Base-by-base conservation (phyloP, 352 stramenopile species). In the Aphanomyces stellatus region DNA sequence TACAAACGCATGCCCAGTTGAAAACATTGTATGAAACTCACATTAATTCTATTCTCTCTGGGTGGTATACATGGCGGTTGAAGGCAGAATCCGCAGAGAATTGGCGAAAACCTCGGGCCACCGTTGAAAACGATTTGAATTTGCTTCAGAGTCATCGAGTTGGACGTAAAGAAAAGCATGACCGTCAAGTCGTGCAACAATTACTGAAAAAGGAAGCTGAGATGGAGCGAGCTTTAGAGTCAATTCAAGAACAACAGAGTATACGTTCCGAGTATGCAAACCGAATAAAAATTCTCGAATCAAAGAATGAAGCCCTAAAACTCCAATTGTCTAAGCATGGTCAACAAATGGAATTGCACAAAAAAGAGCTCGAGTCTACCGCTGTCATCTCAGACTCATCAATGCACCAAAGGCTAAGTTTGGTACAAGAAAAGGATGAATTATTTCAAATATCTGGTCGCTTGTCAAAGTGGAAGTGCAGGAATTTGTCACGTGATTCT, bases 171-270 rank as follows among this genome's bases (percentile, higher is more conserved):
- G 60, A 60, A 35, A 27, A 11, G n/a, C 46, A 57, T 6, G 49
- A 57, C 5, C 49, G 30, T 5, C 19, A 22, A 15, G 49, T 30
- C 6, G 49, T 57, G 19, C 49, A 57, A 15, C n/a, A 57, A 30
- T 35, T 57, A 15, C 22, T 57, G 49, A 30, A 22, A 22, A 57
- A 67, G 41, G 60, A 56, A 42, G 28, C 6, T 4, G 19, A 57
- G 6, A 67, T 59, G 28, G 60, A 30, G 15, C 41, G 49, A 28
- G 19, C 49, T 53, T 41, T 67, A 6, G 60, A 56, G 22, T 43
- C 41, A 10, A 60, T 67, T 34, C 28, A 67, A 49, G 60, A 67
- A 24, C 60, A 67, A n/a, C 46, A 59, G 11, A 51, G 25, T 8
- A 40, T 67, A 19, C 60, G 60, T 11, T 37, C 60, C 33, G 60